These are phyloP conservation scores for Haplosporangium sp. DNA, from an alignment of 371 early-diverging fungal species.

Conservation along the genomic window DNA sequence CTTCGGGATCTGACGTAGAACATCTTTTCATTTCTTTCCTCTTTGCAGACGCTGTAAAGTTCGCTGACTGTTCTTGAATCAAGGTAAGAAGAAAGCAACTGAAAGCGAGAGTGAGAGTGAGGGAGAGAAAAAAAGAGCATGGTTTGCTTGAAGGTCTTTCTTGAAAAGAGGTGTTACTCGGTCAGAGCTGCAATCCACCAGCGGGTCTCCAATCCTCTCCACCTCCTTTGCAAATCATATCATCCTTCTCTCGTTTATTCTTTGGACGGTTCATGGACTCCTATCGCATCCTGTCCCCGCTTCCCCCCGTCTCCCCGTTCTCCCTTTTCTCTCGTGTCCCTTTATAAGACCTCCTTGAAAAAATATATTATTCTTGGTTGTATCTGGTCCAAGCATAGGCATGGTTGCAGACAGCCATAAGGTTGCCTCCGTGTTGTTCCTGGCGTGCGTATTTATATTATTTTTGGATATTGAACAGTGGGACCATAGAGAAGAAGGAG, in stretches of 20 bases:
- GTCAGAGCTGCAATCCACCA: no score
- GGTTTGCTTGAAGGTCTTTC: no score
- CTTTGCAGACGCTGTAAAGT: not conserved
- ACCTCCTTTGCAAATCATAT: no score
- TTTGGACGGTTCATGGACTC: not conserved
- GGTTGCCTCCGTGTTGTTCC: slow-evolving; percentile 1
- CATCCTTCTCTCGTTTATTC: not conserved
- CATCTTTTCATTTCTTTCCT: not conserved
- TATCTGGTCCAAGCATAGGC: not conserved
- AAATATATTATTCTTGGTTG: not conserved
- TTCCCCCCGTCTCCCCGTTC: slow-evolving; percentile 2
- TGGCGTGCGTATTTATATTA: not conserved
- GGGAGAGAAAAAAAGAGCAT: no score
- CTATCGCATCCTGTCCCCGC: not conserved
- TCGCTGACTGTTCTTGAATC: not conserved
- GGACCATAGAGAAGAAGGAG: no score
- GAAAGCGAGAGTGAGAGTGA: not conserved
- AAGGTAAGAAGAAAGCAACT: not conserved
- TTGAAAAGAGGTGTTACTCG: no score
- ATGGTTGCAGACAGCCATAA: not conserved
- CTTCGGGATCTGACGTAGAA: not conserved
- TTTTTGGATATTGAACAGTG: slow-evolving; percentile 1
- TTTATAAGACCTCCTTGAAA: not conserved
- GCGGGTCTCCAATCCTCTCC: no score
- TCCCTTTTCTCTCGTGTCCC: slow-evolving; percentile 2